Evolutionary conservation across 75 land plant genomes (phyloP), one percentile per base, ranked within the genome.

Genomic region (Ceratopteris richardii): DNA sequence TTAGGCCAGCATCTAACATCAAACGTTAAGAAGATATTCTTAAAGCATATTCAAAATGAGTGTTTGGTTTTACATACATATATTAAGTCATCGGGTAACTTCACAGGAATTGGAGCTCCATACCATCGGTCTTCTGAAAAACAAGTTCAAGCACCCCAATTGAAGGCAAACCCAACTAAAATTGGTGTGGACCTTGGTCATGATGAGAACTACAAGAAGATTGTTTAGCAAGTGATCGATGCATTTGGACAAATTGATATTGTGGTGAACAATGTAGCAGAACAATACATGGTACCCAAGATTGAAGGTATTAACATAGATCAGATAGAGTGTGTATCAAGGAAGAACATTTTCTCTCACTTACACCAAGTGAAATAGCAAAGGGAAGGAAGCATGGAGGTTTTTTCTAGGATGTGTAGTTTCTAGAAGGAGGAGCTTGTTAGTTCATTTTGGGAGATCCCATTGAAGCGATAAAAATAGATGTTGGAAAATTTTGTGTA

Each of bases 151-250:
- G 65, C 65, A 63, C 10, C 26, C 0, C 56, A 63, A 46, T 83
- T 84, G 2, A 68, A 74, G 63, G 37, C 7, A 4, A 78, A 80
- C 1, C 97, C 89, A 36, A 73, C 85, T 12, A 83, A 87, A 26
- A 62, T 88, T n/a, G 60, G 76, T 9, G 76, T 64, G 1, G 95
- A 92, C 58, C 60, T 92, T 11, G 95, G 95, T 5, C 80, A 23
- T 39, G 90, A 88, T 51, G 90, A 85, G 54, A 83, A 82, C 63
- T 88, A 95, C 90, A 73, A 70, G 54, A 82, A 73, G 72, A 95
- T 33, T 12, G 78, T 93, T 5, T 82, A 85, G 13, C 67, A 76
- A 57, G 90, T 88, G 30, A 82, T 76, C 26, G 51, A 53, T 11
- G 70, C 71, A 20, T 92, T 51, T 62, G 97, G 89, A 1, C 29